phyloP scores from a whole-genome alignment of 371 early-diverging fungal species.

The Syncephalastrum sp. region DNA sequence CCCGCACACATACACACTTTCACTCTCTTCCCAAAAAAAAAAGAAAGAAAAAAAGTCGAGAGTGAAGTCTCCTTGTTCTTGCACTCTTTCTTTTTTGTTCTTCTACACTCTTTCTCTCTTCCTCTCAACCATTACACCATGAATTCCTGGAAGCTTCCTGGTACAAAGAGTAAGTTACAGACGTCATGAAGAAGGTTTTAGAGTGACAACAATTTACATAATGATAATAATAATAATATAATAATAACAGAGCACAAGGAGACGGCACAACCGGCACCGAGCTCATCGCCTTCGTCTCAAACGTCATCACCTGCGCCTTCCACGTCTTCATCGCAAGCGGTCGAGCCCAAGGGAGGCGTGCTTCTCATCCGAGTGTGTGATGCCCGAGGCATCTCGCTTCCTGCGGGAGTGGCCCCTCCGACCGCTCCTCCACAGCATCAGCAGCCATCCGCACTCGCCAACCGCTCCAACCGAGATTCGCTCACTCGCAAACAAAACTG shows the following conservation, averaged over 20 bases:
- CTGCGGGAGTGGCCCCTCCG: slow-evolving; percentile 51
- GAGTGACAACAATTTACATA: slow-evolving; percentile 1
- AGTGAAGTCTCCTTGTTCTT: too few species aligned
- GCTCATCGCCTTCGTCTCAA: background rate
- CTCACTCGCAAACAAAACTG: slow-evolving; percentile 70
- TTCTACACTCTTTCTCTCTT: background rate
- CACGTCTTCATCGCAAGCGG: slow-evolving; percentile 12
- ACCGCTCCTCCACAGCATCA: slow-evolving; percentile 34
- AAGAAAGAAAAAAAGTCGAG: too few species aligned
- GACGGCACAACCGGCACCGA: slow-evolving; percentile 5
- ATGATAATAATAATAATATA: background rate
- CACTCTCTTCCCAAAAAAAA: too few species aligned
- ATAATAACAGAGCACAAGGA: slow-evolving; percentile 27
- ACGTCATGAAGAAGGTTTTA: background rate
- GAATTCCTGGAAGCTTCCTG: slow-evolving; percentile 46
- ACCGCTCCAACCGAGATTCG: slow-evolving; percentile 60
- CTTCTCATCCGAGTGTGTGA: slow-evolving; percentile 82
- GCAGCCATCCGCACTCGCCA: slow-evolving; percentile 6
- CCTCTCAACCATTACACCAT: slow-evolving; percentile 9
- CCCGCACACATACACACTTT: too few species aligned
- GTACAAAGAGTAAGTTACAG: slow-evolving; percentile 31
- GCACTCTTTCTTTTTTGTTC: too few species aligned
- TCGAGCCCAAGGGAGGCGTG: slow-evolving; percentile 61
- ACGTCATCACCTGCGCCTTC: slow-evolving; percentile 15
- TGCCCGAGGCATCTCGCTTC: slow-evolving; percentile 69